phyloP scores from a whole-genome alignment of 495 filamentous ascomycete species.

The Articulospora tetracladia region DNA sequence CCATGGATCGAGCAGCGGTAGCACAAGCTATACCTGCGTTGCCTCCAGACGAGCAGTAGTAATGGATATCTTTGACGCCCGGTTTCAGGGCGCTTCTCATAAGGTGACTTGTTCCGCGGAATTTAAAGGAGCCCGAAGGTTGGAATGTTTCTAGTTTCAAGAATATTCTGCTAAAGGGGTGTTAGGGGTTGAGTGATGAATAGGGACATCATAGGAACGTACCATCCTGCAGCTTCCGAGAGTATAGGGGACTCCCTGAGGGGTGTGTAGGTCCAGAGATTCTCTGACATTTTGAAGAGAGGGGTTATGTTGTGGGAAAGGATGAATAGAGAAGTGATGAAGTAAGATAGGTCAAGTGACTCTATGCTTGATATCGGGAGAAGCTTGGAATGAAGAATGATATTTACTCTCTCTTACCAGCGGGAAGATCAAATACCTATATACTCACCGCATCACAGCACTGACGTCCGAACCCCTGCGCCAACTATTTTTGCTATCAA shows the following conservation, averaged over 20 bases:
- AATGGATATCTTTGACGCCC: slow-evolving; percentile 48
- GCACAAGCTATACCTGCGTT: slow-evolving; percentile 92
- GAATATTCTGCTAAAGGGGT: slow-evolving; percentile 50
- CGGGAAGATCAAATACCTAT: neutral
- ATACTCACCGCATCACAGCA: neutral
- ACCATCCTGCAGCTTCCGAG: slow-evolving; percentile 11
- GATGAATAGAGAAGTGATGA: neutral
- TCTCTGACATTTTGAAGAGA: slow-evolving; percentile 3
- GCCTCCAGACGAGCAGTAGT: slow-evolving; percentile 84
- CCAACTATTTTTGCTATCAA: too few species aligned
- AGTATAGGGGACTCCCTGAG: slow-evolving; percentile 3
- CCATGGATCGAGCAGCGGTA: slow-evolving; percentile 63
- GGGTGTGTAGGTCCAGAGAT: slow-evolving; percentile 9
- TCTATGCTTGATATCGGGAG: neutral
- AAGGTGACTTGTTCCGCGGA: slow-evolving; percentile 79
- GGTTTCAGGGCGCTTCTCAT: slow-evolving; percentile 56
- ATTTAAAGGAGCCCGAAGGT: slow-evolving; percentile 92
- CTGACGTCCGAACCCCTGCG: neutral
- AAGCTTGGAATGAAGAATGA: neutral
- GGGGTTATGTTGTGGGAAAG: neutral
- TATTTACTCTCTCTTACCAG: neutral
- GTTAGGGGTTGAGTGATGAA: neutral
- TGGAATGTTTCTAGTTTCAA: slow-evolving; percentile 94
- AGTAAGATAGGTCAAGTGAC: neutral
- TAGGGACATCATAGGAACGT: neutral